These are phyloP conservation scores for Panicum hallii DNA, from an alignment of 202 grass and related monocot genomes.

Conservation along the genomic window DNA sequence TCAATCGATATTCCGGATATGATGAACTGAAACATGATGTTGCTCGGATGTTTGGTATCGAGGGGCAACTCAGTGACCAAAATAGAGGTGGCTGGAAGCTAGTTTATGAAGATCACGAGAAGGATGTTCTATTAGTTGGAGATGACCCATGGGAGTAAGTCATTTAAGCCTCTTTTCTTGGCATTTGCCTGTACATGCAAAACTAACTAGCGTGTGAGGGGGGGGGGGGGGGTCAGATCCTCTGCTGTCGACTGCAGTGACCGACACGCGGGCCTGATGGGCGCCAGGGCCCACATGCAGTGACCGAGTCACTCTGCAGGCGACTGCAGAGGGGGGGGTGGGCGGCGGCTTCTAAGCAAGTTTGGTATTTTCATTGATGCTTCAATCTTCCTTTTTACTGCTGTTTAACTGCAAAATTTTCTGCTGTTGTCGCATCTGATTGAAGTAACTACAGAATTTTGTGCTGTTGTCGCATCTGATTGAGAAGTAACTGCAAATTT, in stretches of 20 bases:
- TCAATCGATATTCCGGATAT: conserved; percentile 82
- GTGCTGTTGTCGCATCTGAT: conserved; percentile 5
- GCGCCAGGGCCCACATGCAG: too few relatives aligned
- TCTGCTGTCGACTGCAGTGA: too few relatives aligned
- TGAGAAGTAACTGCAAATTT: neutral
- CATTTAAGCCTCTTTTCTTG: conserved; percentile 29
- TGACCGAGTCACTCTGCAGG: too few relatives aligned
- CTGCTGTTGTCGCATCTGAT: neutral
- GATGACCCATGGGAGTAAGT: conserved; percentile 98
- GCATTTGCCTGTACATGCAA: neutral
- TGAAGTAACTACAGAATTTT: too few relatives aligned
- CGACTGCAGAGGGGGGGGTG: too few relatives aligned
- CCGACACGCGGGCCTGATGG: too few relatives aligned
- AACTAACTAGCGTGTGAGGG: too few relatives aligned
- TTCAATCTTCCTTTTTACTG: neutral
- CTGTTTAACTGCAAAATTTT: neutral
- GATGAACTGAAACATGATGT: conserved; percentile 75
- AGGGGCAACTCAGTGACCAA: conserved; percentile 82
- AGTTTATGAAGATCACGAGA: conserved; percentile 85
- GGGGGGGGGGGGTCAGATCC: too few relatives aligned
- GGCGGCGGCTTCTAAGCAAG: neutral
- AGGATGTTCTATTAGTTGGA: conserved; percentile 87
- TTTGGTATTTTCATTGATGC: conserved; percentile 2
- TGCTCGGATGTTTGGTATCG: conserved; percentile 82
- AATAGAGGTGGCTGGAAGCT: conserved; percentile 86